A percentile compares a stretch with the other conserved stretches of the same genome.
Conservation (phyloP, 352 stramenopile genomes). For the Globisporangium canariense region DNA sequence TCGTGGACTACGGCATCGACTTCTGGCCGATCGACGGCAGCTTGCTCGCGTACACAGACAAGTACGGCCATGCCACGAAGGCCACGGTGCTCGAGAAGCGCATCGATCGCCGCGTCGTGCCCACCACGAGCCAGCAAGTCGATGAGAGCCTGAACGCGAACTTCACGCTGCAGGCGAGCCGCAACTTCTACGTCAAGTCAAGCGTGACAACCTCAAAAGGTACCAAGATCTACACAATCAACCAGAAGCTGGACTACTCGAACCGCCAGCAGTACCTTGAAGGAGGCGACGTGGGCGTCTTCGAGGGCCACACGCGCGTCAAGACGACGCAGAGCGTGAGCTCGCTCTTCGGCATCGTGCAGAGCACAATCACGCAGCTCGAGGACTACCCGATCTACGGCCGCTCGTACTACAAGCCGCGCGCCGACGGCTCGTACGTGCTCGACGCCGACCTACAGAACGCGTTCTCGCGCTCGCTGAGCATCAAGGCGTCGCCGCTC, state of each 20-base stretch:
- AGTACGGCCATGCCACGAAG: constrained; percentile 30
- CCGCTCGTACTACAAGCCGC: constrained; percentile 39
- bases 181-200: constrained; percentile 39
- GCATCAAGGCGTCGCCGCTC: constrained; percentile 15
- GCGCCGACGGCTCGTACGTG: constrained; percentile 31
- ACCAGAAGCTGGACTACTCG: constrained; percentile 40
- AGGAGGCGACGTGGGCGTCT: constrained; percentile 41
- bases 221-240: constrained; percentile 48
- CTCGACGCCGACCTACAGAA: constrained; percentile 45
- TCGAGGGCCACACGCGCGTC: constrained; percentile 37
- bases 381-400: constrained; percentile 57
- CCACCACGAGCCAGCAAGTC: constrained; percentile 17
- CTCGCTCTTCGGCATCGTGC: constrained; percentile 14
- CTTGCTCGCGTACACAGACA: constrained; percentile 53
- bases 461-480: constrained; percentile 31
- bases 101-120: constrained; percentile 26
- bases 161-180: constrained; percentile 41
- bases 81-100: constrained; percentile 34
- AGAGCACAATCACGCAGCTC: constrained; percentile 21
- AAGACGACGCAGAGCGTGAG: constrained; percentile 32
- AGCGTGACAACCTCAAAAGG: constrained; percentile 58
- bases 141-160: constrained; percentile 29
- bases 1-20: constrained; percentile 57
- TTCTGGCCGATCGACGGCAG: constrained; percentile 73
- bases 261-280: constrained; percentile 54